Conservation (phyloP, 441 rosid species). For the Pelargonium fulgidum region DNA sequence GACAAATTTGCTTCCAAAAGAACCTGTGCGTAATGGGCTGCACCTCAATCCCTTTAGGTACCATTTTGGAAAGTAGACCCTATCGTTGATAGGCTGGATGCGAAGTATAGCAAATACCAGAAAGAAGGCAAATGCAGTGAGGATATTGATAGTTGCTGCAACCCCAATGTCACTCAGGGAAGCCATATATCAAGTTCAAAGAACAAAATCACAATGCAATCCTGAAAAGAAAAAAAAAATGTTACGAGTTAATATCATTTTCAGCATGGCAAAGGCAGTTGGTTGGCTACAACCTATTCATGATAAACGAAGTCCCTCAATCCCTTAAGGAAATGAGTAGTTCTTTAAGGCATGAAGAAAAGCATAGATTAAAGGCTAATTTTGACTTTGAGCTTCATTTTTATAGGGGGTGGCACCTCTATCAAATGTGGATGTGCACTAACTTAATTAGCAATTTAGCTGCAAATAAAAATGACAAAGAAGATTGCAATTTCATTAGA, state of each 20-base stretch:
- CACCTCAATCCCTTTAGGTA: slow-evolving; percentile 73
- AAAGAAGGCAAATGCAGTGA: slow-evolving; percentile 69
- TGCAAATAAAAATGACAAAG: too few relatives aligned
- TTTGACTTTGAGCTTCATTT: too few relatives aligned
- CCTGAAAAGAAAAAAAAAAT: background rate
- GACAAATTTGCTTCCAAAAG: slow-evolving; percentile 53
- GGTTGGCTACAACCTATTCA: background rate
- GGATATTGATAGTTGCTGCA: slow-evolving; percentile 66
- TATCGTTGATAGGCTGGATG: slow-evolving; percentile 87
- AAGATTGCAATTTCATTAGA: too few relatives aligned
- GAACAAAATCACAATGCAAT: background rate
- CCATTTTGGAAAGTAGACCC: slow-evolving; percentile 97
- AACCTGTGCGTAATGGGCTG: slow-evolving; percentile 57
- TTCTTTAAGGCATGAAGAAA: too few relatives aligned
- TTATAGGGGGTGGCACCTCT: too few relatives aligned
- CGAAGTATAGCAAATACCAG: slow-evolving; percentile 69
- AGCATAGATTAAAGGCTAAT: too few relatives aligned
- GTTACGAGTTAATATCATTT: background rate
- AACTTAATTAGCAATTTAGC: too few relatives aligned
- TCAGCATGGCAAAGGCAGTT: background rate
- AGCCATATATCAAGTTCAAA: slow-evolving; percentile 47
- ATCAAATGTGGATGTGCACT: too few relatives aligned
- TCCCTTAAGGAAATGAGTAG: too few relatives aligned
- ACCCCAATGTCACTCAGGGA: slow-evolving; percentile 67
- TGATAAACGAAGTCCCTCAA: background rate